Evolutionary conservation across 1,284 basidiomycete species (phyloP), one percentile per base, ranked within the genome.

Genomic region (Coniferiporia weirii): DNA sequence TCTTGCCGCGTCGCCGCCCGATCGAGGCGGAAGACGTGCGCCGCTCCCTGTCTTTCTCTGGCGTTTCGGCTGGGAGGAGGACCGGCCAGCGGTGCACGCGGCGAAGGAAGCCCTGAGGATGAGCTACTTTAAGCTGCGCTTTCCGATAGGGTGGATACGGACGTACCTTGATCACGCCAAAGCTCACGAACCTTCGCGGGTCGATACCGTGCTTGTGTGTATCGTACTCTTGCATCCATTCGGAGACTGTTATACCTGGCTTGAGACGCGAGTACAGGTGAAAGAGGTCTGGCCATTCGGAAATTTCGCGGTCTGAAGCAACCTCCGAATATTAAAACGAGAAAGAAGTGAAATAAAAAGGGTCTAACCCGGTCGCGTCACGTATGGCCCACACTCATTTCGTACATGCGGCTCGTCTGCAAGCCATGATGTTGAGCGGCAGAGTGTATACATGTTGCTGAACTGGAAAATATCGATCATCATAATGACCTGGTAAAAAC

Each of bases 381-480:
- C 91, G 69, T 98, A 98, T 1, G 85, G 80, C 1, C 91, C 93
- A 70, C 95, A 98, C 74, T 98, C 95, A 20, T 85, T 79, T 59
- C 84, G 85, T 52, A 97, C 90, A 66, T 91, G 87, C 3, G 79
- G 73, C 70, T 95, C 93, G 57, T 90, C 83, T 8, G 89, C 90
- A 46, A 96, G 81, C 80, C 87, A 91, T 65, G 93, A 86, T 22
- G 96, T 85, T 63, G 84, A 87, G 63, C 90, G 90, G 52, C 89
- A 84, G 38, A 96, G 78, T 0, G 91, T 92, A 70, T 99, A 99
- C 85, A 97, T 93, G 72, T 98, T 98, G n/a, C 91, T 92, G 72
- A 90, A 97, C 71, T 98, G 95, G 71, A 99, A 99, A 54, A 98
- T 91, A 73, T 99, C 95, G 57, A 95, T 87, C 66, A 89, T 89